Conservation (phyloP, 331 rosid genomes). For the Telfairia occidentalis region DNA sequence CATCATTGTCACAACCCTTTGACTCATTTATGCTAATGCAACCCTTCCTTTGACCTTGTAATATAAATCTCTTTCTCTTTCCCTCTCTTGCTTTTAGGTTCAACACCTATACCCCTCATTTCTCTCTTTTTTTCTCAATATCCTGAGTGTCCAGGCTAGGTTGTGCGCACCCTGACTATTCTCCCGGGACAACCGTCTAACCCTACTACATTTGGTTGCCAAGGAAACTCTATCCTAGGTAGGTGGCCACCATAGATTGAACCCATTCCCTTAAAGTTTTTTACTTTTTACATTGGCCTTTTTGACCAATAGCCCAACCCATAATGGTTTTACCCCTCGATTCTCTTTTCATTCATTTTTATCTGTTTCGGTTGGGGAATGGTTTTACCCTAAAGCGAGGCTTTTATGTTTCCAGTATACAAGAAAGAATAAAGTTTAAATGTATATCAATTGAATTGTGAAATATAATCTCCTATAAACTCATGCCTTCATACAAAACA, state of each 20-base stretch:
- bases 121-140: no score
- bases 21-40: constrained; percentile 11
- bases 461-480: background rate
- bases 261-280: no score
- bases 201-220: no score
- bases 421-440: background rate
- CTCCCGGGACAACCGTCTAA: no score
- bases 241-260: no score
- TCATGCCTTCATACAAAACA: background rate
- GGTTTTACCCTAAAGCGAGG: background rate
- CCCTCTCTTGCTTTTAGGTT: background rate
- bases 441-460: background rate
- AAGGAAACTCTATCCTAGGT: no score
- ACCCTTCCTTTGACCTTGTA: constrained; percentile 1
- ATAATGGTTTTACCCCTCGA: no score
- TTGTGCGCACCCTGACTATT: no score
- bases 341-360: constrained; percentile 4
- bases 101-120: background rate
- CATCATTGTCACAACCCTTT: constrained; percentile 23
- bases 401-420: background rate
- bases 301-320: no score
- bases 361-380: constrained; percentile 6
- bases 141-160: no score
- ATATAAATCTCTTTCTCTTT: background rate
- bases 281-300: no score